Evolutionary conservation across 108 stramenopile genomes (phyloP), one percentile per base, ranked within the genome.

Genomic region (Licmophora abbreviata): DNA sequence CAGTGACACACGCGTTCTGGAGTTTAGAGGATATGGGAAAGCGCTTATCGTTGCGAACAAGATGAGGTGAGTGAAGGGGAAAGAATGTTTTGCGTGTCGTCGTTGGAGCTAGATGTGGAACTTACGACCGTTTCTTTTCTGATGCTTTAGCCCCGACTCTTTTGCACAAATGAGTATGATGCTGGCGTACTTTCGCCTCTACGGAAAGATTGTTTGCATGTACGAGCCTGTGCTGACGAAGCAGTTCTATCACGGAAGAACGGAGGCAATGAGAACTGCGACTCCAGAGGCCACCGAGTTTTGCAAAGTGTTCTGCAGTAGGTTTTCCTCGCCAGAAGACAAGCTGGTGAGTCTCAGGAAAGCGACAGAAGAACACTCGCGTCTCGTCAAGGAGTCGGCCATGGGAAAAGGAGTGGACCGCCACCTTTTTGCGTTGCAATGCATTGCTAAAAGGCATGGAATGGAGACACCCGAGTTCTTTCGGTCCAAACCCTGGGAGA

Each of bases 161-260:
- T 79, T 81, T 53, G 91, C 88, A 0, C 91, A 92, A 64, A 69
- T 86, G 54, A 71, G 65, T 38, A 86, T 86, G 61, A 66, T 83
- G 32, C 48, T 86, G 40, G 91, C 86, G n/a, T 88, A 92, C 61
- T 92, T 70, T 54, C 61, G 63, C 25, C 63, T 90, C 9, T 90
- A 85, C 34, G 88, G 88, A 4, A 74, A 81, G 55, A 59, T 81
- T 29, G 84, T 85, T 15, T 80, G 85, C 36, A 48, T 71, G 11
- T 88, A 88, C 32, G 91, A 92, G 53, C 86, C 86, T 8, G 90
- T 92, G 17, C 43, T 92, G 45, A 87, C 83, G 21, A 88, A 87
- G 54, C 31, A 51, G 14, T 92, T 85, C 51, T 85, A 81, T 61
- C 90, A 92, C 47, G 90, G 90, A 0, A 74, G 91, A 9, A 92